Evolutionary conservation across 371 early-diverging fungal species (phyloP).

Genomic region (Circinella umbellata): DNA sequence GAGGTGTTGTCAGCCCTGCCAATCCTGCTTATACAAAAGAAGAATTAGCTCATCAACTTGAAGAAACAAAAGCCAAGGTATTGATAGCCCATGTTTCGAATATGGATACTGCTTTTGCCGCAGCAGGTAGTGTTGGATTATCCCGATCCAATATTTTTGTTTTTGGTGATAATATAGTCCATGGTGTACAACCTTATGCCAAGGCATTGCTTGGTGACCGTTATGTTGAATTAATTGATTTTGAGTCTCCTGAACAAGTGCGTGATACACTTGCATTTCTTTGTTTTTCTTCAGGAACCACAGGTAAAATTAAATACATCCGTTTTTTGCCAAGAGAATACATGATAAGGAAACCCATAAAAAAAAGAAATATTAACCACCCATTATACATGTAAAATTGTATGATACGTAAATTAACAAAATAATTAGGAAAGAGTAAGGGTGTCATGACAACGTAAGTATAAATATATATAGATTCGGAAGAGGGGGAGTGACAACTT

Average conservation of each 20-base stretch:
- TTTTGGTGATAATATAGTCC: conserved; percentile 53
- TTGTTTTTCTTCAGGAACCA: conserved; percentile 86
- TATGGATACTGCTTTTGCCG: conserved; percentile 57
- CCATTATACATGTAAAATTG: neutral
- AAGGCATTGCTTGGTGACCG: conserved; percentile 19
- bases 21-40: conserved; percentile 78
- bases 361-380: no score
- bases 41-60: conserved; percentile 78
- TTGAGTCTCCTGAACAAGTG: conserved; percentile 27
- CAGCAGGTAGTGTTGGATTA: conserved; percentile 61
- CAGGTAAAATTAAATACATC: conserved; percentile 42
- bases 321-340: no score
- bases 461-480: no score
- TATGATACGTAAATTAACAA: neutral
- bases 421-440: conserved; percentile 53
- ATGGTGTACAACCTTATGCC: conserved; percentile 44
- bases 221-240: conserved; percentile 22
- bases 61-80: conserved; percentile 68
- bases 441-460: conserved; percentile 79
- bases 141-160: conserved; percentile 56
- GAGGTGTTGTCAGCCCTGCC: conserved; percentile 73
- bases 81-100: conserved; percentile 55
- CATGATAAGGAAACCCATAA: no score
- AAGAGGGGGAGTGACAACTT: neutral
- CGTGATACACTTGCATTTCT: conserved; percentile 61